Evolutionary conservation across 164 flowering plant genomes (phyloP).

Genomic region (Tetracentron sinense): DNA sequence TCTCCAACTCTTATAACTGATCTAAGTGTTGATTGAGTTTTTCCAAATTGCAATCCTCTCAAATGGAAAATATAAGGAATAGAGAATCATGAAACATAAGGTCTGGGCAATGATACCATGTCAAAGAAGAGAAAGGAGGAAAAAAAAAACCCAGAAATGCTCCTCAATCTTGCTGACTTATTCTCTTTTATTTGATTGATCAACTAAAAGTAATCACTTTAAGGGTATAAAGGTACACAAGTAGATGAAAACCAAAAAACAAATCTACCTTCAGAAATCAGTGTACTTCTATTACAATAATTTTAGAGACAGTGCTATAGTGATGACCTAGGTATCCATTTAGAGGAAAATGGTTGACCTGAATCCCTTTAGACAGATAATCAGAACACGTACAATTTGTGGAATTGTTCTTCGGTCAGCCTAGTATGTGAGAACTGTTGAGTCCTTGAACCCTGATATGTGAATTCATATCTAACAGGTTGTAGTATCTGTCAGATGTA

Average conservation of each 20-base stretch:
- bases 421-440: slow-evolving; percentile 26
- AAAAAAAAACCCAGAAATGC: too few species aligned
- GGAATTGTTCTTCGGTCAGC: slow-evolving; percentile 47
- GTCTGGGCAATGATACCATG: too few species aligned
- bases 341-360: neutral
- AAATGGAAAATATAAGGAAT: neutral
- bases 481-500: slow-evolving; percentile 31
- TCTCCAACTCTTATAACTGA: too few species aligned
- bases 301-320: neutral
- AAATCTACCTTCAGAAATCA: neutral
- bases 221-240: too few species aligned
- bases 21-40: neutral
- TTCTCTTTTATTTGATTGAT: too few species aligned
- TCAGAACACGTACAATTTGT: slow-evolving; percentile 50
- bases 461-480: slow-evolving; percentile 25
- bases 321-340: neutral
- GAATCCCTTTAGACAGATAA: neutral
- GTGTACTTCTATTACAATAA: too few species aligned
- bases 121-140: neutral
- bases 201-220: too few species aligned
- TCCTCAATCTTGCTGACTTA: too few species aligned
- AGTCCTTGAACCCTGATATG: slow-evolving; percentile 30
- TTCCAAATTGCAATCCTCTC: neutral
- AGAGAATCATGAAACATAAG: neutral
- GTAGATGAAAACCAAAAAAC: too few species aligned